Base-by-base conservation (phyloP, 495 filamentous ascomycete genomes). In the Apodospora peruviana region DNA sequence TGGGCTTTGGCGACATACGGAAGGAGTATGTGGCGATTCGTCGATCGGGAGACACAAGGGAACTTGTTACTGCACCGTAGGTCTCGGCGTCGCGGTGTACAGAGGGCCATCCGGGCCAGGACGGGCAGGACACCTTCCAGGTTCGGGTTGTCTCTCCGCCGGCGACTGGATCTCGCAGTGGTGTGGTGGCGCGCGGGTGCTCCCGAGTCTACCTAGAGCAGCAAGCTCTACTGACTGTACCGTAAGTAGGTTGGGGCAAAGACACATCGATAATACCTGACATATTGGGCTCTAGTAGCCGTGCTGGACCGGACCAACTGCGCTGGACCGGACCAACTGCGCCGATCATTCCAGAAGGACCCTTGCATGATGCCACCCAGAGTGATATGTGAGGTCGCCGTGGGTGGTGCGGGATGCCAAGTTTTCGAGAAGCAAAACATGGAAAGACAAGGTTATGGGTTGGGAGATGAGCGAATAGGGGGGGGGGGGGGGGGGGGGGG, bases 101-200 rank as follows among this genome's bases (percentile, higher is more conserved):
- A 14, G 48, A 41, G 20, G 20, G 18, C 12, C 36, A n/a, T 39
- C 40, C 38, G 36, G 42, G 41, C 43, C 40, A 45, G 7, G 41
- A 46, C 45, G 55, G n/a, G 51, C 52, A 49, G 39, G 14, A 47
- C 58, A 64, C 61, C 61, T 64, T 61, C 61, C 56, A 27, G 27
- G 41, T 63, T 63, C 34, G 57, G 57, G 18, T 17, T 24, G 19
- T 52, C 12, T 51, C 20, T 7, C 57, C 57, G 57, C 41, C 17
- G 4, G 8, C 19, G 20, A n/a, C 32, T 45, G 40, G 48, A 40
- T 35, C 40, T 43, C 35, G 35, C 41, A 41, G 27, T 43, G 25
- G 34, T 22, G 46, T 25, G 54, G 27, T 43, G 25, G 34, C 25
- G 46, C 22, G 54, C 58, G 58, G 58, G 48, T 48, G 48, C 47